These are phyloP conservation scores for Panaeolus papilionaceus DNA, from an alignment of 768 basidiomycete species.

Conservation along the genomic window DNA sequence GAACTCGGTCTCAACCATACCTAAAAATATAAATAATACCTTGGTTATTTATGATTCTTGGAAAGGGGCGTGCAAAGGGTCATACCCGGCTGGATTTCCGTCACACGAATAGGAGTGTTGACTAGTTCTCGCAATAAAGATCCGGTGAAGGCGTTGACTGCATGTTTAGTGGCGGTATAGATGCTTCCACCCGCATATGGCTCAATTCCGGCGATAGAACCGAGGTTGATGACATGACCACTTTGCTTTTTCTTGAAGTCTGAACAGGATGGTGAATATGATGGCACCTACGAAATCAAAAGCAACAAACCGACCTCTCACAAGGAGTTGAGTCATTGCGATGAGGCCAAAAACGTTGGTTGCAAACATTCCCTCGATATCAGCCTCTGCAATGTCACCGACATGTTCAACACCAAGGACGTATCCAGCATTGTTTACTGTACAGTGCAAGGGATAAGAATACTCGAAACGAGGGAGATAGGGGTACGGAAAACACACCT, in stretches of 20 bases:
- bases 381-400: slow-evolving; percentile 77
- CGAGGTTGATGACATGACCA: slow-evolving; percentile 94
- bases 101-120: slow-evolving; percentile 90
- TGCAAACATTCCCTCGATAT: slow-evolving; percentile 84
- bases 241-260: slow-evolving; percentile 80
- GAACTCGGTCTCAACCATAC: slow-evolving; percentile 73
- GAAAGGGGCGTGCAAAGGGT: slow-evolving; percentile 22
- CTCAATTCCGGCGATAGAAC: slow-evolving; percentile 89
- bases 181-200: slow-evolving; percentile 91
- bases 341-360: slow-evolving; percentile 89
- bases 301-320: slow-evolving; percentile 51
- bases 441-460: slow-evolving; percentile 1
- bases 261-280: slow-evolving; percentile 31
- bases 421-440: slow-evolving; percentile 81
- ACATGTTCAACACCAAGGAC: slow-evolving; percentile 89
- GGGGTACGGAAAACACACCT: slow-evolving; percentile 50
- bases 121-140: slow-evolving; percentile 87
- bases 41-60: slow-evolving; percentile 14
- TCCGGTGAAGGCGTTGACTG: slow-evolving; percentile 86
- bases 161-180: slow-evolving; percentile 91
- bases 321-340: slow-evolving; percentile 76
- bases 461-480: neutral
- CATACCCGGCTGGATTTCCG: slow-evolving; percentile 91
- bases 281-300: neutral
- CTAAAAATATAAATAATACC: slow-evolving; percentile 23